Evolutionary conservation across 2,329 filamentous ascomycete genomes (phyloP).

Genomic region (Paecilomyces sp.): DNA sequence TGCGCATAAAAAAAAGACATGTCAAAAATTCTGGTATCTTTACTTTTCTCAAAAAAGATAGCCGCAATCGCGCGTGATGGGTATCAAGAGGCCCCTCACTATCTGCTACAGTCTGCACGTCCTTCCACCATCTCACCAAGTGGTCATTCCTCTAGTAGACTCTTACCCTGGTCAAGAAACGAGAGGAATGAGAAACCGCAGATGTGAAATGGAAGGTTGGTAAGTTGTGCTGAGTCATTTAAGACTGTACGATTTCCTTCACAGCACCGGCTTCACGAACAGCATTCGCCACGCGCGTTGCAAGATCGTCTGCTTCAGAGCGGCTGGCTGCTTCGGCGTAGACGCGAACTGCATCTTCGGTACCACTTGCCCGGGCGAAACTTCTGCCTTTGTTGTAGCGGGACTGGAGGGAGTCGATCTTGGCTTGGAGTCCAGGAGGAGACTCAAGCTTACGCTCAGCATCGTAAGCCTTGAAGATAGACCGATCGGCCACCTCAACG

Average conservation of each 20-base stretch:
- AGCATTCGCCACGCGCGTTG: slow-evolving; percentile 70
- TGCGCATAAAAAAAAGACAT: background rate
- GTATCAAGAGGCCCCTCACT: background rate
- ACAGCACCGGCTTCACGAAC: slow-evolving; percentile 52
- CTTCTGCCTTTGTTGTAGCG: slow-evolving; percentile 86
- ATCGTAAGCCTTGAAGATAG: slow-evolving; percentile 77
- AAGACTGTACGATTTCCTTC: slow-evolving; percentile 14
- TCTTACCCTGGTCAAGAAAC: background rate
- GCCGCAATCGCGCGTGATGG: background rate
- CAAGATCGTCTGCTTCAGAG: slow-evolving; percentile 84
- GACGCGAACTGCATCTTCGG: slow-evolving; percentile 90
- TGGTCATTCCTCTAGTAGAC: background rate
- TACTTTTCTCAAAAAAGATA: background rate
- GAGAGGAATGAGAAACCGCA: background rate
- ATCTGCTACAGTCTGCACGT: background rate
- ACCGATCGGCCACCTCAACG: slow-evolving; percentile 81
- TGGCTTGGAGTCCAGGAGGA: slow-evolving; percentile 69
- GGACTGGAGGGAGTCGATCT: slow-evolving; percentile 80
- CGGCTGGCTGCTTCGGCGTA: slow-evolving; percentile 91
- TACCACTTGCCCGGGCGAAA: slow-evolving; percentile 89
- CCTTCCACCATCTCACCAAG: background rate
- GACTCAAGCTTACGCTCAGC: slow-evolving; percentile 82
- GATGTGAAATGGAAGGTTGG: background rate
- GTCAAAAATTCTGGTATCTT: background rate
- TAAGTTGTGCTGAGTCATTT: background rate